Base-by-base conservation (phyloP, 345 rosid species). In the Corymbia maculata region DNA sequence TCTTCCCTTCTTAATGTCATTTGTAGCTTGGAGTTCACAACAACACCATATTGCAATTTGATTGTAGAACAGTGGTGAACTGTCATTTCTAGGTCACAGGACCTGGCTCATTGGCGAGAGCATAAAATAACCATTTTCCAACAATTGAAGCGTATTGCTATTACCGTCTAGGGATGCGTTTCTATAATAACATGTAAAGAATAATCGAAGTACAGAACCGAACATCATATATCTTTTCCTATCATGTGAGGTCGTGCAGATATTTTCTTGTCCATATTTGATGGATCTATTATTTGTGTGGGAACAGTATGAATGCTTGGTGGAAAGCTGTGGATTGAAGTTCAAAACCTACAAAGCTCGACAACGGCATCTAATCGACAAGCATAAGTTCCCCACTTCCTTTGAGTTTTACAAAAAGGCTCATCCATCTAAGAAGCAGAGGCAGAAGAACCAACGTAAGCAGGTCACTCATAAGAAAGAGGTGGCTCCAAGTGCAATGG, bases 261-360 rank as follows among this genome's bases (percentile, higher is more conserved):
- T 17, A 75, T 75, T 75, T 17, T 36, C 64, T 26, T 52, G 68
- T 53, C 28, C 26, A 8, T 87, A 36, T 51, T 70, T 49, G 75
- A 82, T 51, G 36, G 82, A 49, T 61, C 87, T 50, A 9, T 8
- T 22, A 14, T 87, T 84, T 88, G 86, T 79, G 57, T 79, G 88
- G 86, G 64, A 47, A 87, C 94, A 96, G 99, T 97, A 95, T 59
- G 99, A 97, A 87, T 96, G 99, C 92, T 93, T 96, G 51, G 99
- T 97, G 88, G 99, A 97, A 94, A 95, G 98, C 84, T 97, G 99
- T 87, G 97, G 93, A 80, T 75, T 94, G 91, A 96, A 94, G 92
- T 96, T 96, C 92, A 96, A 95, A 92, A 94, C 79, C 89, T 93
- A 96, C 91, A 96, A 95, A 91, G 90, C 94, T 79, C 93, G 99